These are phyloP conservation scores for Calocybe gambosa DNA, from an alignment of 1,284 basidiomycete genomes.

Conservation along the genomic window DNA sequence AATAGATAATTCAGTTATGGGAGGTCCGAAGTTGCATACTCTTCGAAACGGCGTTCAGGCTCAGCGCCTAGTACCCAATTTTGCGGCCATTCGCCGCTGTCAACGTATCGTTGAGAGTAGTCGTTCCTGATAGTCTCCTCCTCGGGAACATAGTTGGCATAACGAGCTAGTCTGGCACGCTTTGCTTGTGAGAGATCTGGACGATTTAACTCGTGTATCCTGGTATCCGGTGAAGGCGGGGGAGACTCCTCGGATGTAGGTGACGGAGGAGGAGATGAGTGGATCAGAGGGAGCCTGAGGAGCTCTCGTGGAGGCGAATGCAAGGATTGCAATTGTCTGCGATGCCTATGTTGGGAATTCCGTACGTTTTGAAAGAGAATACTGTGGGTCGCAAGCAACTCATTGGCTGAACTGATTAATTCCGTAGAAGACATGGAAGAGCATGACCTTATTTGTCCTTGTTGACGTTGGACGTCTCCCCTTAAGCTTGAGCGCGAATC, in stretches of 20 bases:
- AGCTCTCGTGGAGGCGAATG: constrained; percentile 28
- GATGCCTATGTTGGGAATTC: constrained; percentile 28
- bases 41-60: constrained; percentile 83
- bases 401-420: constrained; percentile 42
- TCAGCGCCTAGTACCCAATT: constrained; percentile 86
- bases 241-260: constrained; percentile 35
- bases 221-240: constrained; percentile 39
- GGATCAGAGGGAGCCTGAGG: constrained; percentile 42
- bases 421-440: constrained; percentile 22
- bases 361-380: constrained; percentile 30
- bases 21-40: constrained; percentile 54
- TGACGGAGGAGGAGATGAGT: constrained; percentile 38
- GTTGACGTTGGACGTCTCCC: background rate
- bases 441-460: background rate
- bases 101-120: constrained; percentile 87
- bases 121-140: constrained; percentile 96
- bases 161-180: constrained; percentile 59
- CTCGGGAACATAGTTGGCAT: constrained; percentile 76
- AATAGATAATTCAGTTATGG: background rate
- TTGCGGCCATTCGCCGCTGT: constrained; percentile 86
- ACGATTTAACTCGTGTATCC: constrained; percentile 33
- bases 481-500: too few relatives aligned
- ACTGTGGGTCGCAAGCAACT: constrained; percentile 43
- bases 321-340: constrained; percentile 25
- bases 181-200: constrained; percentile 64